A percentile compares a stretch with the other conserved stretches of the same genome.
phyloP scores from a whole-genome alignment of 2,329 filamentous ascomycete species.

The Venturia nashicola region DNA sequence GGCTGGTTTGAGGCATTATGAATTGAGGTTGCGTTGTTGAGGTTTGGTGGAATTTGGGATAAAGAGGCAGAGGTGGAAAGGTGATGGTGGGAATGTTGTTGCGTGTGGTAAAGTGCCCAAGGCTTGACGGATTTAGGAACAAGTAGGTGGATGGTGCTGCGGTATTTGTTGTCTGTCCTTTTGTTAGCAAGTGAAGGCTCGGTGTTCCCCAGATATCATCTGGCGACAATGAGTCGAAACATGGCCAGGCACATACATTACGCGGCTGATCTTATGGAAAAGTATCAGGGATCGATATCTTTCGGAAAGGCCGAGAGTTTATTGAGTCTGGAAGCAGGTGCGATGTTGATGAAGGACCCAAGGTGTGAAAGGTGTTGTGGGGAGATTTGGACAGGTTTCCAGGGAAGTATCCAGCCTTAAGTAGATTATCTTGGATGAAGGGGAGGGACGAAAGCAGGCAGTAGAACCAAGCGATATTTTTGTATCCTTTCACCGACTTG shows the following conservation, averaged over 20 bases:
- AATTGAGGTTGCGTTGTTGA: conserved; percentile 9
- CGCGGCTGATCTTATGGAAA: background rate
- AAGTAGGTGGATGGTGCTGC: background rate
- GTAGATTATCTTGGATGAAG: background rate
- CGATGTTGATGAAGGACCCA: background rate
- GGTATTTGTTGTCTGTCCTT: conserved; percentile 1
- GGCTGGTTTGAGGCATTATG: conserved; percentile 18
- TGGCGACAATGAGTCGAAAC: background rate
- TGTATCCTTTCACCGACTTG: background rate
- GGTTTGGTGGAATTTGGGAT: background rate
- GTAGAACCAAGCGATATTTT: background rate
- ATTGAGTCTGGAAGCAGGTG: background rate
- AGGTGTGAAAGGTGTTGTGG: conserved; percentile 1
- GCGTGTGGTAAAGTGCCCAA: background rate
- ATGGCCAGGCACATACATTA: background rate
- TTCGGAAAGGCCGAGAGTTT: background rate
- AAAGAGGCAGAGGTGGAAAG: background rate
- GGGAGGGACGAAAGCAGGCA: background rate
- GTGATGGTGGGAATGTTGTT: background rate
- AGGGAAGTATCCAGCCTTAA: background rate
- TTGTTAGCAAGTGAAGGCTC: background rate
- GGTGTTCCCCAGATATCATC: background rate
- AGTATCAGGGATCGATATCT: background rate
- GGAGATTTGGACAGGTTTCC: background rate
- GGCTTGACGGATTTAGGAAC: background rate